phyloP scores from a whole-genome alignment of 139 green algal species.

The Picochlorum sp. region DNA sequence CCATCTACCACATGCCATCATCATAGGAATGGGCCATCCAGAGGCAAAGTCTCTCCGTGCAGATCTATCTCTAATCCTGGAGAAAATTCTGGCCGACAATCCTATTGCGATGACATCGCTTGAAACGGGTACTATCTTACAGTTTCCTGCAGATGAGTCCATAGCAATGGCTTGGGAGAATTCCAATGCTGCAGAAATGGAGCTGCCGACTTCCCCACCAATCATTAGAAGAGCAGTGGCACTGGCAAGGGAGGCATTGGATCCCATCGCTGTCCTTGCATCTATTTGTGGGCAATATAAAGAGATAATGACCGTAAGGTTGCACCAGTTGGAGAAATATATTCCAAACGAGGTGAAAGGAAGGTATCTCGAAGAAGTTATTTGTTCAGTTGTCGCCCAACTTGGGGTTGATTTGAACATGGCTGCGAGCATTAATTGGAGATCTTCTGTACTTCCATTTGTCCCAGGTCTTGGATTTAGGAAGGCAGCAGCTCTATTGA shows the following conservation, averaged over 20 bases:
- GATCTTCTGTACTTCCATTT: constrained; percentile 62
- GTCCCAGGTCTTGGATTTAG: constrained; percentile 75
- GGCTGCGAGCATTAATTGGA: constrained; percentile 58
- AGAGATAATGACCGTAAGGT: constrained; percentile 30
- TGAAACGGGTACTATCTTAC: constrained; percentile 42
- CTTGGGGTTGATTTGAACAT: constrained; percentile 80
- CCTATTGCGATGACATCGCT: constrained; percentile 24
- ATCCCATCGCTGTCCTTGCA: constrained; percentile 74
- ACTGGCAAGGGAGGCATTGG: constrained; percentile 65
- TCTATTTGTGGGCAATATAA: constrained; percentile 40
- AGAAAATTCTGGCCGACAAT: constrained; percentile 49
- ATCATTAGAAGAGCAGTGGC: constrained; percentile 75
- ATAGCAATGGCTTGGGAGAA: constrained; percentile 73
- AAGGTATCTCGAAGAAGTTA: constrained; percentile 32
- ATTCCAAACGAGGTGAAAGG: constrained; percentile 47
- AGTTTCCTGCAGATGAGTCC: constrained; percentile 55
- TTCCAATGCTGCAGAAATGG: constrained; percentile 41
- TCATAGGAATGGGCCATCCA: constrained; percentile 53
- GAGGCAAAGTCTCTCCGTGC: constrained; percentile 48
- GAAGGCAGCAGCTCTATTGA: constrained; percentile 69
- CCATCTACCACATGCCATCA: constrained; percentile 68
- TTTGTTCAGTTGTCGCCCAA: constrained; percentile 50
- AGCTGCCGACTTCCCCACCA: constrained; percentile 47
- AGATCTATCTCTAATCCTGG: constrained; percentile 49
- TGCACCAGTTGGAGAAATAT: constrained; percentile 45